Evolutionary conservation across 305 asterid species (phyloP), one percentile per base, ranked within the genome.

Genomic region (Fraxinus nigra): DNA sequence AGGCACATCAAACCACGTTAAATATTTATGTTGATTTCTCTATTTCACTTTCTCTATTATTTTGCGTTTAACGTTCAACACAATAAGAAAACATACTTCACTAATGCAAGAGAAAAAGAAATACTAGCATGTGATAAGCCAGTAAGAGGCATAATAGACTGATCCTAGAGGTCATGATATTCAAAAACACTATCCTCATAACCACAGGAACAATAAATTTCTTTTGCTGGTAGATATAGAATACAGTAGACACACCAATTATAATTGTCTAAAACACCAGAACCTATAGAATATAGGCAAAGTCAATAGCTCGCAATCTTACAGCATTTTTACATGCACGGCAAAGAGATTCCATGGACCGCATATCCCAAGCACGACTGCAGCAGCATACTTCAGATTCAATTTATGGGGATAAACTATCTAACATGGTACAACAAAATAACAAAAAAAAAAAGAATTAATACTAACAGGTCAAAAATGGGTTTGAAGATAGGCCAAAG

Each of bases 291-390:
- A 16, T 14, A 48, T 22, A 80, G 75, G 61, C 76, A 77, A 76
- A 75, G 33, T 82, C 32, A 54, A 75, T 77, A 46, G 76, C 79
- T 48, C 69, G 86, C 61, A 72, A 83, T 87, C 99, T 91, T 86
- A 94, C 99, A 84, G 99, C 98, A 90, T 94, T 87, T 92, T 93
- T 96, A 92, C 99, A 96, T 70, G 99, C 99, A 80, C 98, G 97
- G 84, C 99, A 96, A 75, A 96, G 95, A 82, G 99, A 94, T 85
- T 96, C 99, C 99, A 96, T 96, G 20, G 98, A 93, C 81, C 98
- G 93, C 93, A 91, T 88, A 87, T 96, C 98, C 99, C 99, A 96
- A 56, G 98, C 92, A 85, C 97, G 99, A 79, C 99, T 96, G 92
- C 89, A 89, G 40, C 79, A 88, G 70, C 86, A 85, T 75, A 85